Evolutionary conservation across 2,329 filamentous ascomycete species (phyloP).

Genomic region (Botrytis fabae): DNA sequence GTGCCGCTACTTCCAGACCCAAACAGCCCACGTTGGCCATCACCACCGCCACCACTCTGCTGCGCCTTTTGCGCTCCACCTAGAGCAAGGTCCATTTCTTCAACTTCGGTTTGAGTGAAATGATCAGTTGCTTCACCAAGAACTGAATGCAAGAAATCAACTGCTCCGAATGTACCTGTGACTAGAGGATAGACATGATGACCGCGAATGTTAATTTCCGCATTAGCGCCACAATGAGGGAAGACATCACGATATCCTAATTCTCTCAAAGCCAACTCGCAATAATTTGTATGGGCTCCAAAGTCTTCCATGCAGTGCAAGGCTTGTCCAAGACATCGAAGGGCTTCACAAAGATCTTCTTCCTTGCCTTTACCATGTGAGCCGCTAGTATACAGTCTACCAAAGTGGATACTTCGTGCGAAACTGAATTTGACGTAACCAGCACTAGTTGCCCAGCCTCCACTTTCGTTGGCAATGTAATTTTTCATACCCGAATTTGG

Average conservation of each 20-base stretch:
- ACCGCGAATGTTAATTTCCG: constrained; percentile 66
- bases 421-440: constrained; percentile 81
- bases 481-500: constrained; percentile 93
- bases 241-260: constrained; percentile 69
- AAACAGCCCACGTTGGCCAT: constrained; percentile 42
- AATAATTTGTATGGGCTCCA: constrained; percentile 82
- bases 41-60: constrained; percentile 37
- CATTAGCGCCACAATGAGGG: constrained; percentile 66
- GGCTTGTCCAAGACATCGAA: constrained; percentile 61
- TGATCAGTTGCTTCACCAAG: constrained; percentile 76
- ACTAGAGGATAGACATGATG: constrained; percentile 72
- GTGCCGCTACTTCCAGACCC: constrained; percentile 43
- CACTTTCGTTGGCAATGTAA: constrained; percentile 90
- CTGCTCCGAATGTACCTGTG: constrained; percentile 75
- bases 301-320: constrained; percentile 63
- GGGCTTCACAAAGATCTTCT: constrained; percentile 75
- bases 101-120: constrained; percentile 81
- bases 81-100: constrained; percentile 73
- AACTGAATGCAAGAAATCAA: constrained; percentile 79
- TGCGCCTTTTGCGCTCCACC: constrained; percentile 57
- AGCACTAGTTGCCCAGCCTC: constrained; percentile 84
- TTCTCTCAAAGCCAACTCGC: constrained; percentile 73
- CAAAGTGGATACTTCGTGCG: constrained; percentile 72
- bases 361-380: constrained; percentile 64
- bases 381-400: constrained; percentile 71